Evolutionary conservation across 164 flowering plant genomes (phyloP).

Genomic region (Liquidambar formosana): DNA sequence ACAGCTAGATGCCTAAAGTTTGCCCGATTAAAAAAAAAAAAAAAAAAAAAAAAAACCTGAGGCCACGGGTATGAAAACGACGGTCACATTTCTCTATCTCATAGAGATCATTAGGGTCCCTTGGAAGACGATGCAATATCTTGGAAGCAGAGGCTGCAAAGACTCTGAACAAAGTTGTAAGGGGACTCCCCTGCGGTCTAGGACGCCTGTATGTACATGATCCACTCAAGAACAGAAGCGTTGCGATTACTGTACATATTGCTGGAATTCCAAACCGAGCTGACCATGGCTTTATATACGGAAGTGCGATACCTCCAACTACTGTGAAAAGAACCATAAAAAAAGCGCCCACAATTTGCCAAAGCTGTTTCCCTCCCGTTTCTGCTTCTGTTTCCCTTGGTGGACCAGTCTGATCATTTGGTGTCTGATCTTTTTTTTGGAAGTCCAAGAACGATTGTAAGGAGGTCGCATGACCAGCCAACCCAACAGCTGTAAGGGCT

Average conservation of each 20-base stretch:
- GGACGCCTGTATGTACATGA: constrained; percentile 7
- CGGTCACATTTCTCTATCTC: constrained; percentile 3
- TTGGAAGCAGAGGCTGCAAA: constrained; percentile 32
- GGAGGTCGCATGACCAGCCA: constrained; percentile 30
- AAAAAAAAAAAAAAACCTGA: constrained; percentile 29
- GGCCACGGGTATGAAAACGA: constrained; percentile 15
- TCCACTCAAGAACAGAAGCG: constrained; percentile 29
- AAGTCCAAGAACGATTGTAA: constrained; percentile 8
- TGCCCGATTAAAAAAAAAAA: no score
- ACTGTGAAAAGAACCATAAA: constrained; percentile 14
- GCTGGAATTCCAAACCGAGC: constrained; percentile 38
- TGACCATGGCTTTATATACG: constrained; percentile 32
- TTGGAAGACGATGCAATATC: constrained; percentile 11
- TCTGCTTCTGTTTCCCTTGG: no score
- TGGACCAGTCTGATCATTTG: not conserved
- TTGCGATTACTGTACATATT: constrained; percentile 24
- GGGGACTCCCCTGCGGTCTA: constrained; percentile 29
- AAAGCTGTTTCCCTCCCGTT: no score
- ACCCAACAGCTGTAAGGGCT: constrained; percentile 30
- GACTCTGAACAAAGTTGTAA: constrained; percentile 33
- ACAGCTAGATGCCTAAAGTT: no score
- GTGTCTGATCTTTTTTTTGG: constrained; percentile 7
- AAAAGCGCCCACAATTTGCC: constrained; percentile 1
- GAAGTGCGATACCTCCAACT: constrained; percentile 21
- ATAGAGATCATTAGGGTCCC: constrained; percentile 22